These are phyloP conservation scores for Lomentospora prolificans DNA, from an alignment of 2,329 filamentous ascomycete species.

Conservation along the genomic window DNA sequence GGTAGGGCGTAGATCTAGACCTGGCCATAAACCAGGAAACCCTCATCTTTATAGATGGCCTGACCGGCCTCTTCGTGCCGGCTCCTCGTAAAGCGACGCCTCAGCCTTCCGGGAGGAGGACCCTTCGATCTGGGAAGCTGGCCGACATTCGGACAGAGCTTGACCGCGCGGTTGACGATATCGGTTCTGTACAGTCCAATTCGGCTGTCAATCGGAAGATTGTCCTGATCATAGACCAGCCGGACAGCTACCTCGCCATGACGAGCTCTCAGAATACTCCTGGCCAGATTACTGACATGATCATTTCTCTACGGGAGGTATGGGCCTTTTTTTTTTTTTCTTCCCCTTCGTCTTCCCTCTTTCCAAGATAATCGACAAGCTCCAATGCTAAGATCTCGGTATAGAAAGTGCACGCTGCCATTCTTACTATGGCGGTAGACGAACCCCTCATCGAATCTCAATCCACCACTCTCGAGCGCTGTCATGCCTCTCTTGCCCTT, in stretches of 20 bases:
- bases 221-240: slow-evolving; percentile 56
- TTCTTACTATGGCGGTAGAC: slow-evolving; percentile 65
- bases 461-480: slow-evolving; percentile 56
- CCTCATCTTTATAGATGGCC: slow-evolving; percentile 68
- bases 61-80: slow-evolving; percentile 44
- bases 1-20: slow-evolving; percentile 63
- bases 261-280: slow-evolving; percentile 23
- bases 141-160: slow-evolving; percentile 29
- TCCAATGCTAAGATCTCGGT: neutral
- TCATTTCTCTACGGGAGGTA: slow-evolving; percentile 56
- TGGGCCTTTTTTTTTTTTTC: slow-evolving; percentile 17
- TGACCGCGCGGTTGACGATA: slow-evolving; percentile 26
- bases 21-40: slow-evolving; percentile 44
- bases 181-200: slow-evolving; percentile 11
- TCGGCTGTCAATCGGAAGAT: slow-evolving; percentile 25
- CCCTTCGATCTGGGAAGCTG: slow-evolving; percentile 13
- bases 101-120: slow-evolving; percentile 11
- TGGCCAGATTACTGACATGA: slow-evolving; percentile 39
- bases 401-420: slow-evolving; percentile 52
- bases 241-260: slow-evolving; percentile 55
- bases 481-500: slow-evolving; percentile 62
- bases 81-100: slow-evolving; percentile 5
- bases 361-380: neutral
- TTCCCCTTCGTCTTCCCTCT: neutral
- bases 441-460: slow-evolving; percentile 55